Evolutionary conservation across 2,329 filamentous ascomycete species (phyloP), one percentile per base, ranked within the genome.

Genomic region (Colletotrichum sidae): DNA sequence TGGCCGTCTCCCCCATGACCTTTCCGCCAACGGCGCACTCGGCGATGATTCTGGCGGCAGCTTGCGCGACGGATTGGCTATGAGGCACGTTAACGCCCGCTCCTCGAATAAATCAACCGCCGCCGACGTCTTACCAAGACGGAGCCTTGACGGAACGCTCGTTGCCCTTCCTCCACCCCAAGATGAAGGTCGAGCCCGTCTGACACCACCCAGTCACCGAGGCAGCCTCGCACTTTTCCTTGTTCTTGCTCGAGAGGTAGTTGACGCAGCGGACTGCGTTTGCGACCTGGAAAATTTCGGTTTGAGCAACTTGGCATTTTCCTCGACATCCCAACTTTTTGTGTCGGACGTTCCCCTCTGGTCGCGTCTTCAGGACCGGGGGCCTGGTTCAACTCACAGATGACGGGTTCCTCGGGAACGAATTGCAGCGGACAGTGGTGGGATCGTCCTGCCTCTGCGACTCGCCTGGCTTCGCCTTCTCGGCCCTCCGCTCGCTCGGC

Each of bases 81-180:
- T 25, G 25, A 25, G 25, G 25, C 25, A 25, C 25, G 25, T 25
- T 25, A 25, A 25, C 0, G 13, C 46, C 25, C 2, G 46, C 9
- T 35, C 13, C 7, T 17, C 41, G 35, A 12, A 17, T 2, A 34
- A 9, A 33, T 17, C 8, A 7, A 12, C 35, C 39, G 12, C 6
- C 45, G 13, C 37, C 10, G 8, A 35, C 2, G 6, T 10, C 37
- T 17, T 56, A 56, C 59, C 59, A 61, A 17, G 59, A 55, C 11
- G 59, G 52, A 25, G 45, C 13, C 11, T 45, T 13, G 13, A 44
- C n/a, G 12, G 59, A 61, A 11, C 35, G 7, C 59, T 44, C 15
- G 25, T 52, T 33, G 11, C 35, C 15, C 33, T 56, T 61, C 10
- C 15, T 61, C 59, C 59, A 61, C 42, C 59, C 52, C n/a, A 56